These are phyloP conservation scores for Uronychia binucleata DNA, from an alignment of 73 alveolate genomes.

Conservation along the genomic window DNA sequence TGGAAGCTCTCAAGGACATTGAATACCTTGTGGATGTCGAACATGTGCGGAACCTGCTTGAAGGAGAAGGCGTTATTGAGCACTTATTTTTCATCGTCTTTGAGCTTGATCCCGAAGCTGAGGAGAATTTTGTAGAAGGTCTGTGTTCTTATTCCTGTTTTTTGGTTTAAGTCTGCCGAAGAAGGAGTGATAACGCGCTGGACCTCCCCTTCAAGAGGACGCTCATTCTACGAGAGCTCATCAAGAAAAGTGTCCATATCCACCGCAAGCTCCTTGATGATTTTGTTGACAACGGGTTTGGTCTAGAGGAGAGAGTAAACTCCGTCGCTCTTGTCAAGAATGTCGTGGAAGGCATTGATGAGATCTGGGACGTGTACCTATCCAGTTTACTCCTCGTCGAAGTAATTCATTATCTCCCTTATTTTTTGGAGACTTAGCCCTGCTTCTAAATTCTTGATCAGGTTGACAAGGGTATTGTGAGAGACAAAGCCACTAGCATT, in stretches of 20 bases:
- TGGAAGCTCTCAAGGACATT: slow-evolving; percentile 34
- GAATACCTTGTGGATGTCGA: slow-evolving; percentile 44
- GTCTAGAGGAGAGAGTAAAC: slow-evolving; percentile 29
- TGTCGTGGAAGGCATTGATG: slow-evolving; percentile 42
- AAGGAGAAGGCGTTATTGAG: slow-evolving; percentile 45
- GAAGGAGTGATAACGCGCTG: no score
- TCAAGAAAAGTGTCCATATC: slow-evolving; percentile 50
- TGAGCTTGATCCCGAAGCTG: slow-evolving; percentile 42
- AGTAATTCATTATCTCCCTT: slow-evolving; percentile 36
- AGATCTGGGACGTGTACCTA: slow-evolving; percentile 40
- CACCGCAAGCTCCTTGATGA: slow-evolving; percentile 46
- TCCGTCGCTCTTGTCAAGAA: slow-evolving; percentile 42
- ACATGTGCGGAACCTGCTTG: slow-evolving; percentile 11
- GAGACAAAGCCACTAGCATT: slow-evolving; percentile 26
- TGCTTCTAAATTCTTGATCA: slow-evolving; percentile 27
- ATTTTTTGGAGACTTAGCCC: slow-evolving; percentile 19
- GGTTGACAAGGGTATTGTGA: slow-evolving; percentile 17
- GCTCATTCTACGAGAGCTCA: slow-evolving; percentile 51
- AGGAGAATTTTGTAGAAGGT: not conserved
- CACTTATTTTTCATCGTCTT: slow-evolving; percentile 51
- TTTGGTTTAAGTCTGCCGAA: slow-evolving; percentile 25
- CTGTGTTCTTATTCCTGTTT: slow-evolving; percentile 2
- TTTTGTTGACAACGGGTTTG: slow-evolving; percentile 28
- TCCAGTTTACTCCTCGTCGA: slow-evolving; percentile 44
- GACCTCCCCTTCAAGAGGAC: no score